Evolutionary conservation across 148 eudicot species (phyloP).

Genomic region (Rhododendron griersonianum): DNA sequence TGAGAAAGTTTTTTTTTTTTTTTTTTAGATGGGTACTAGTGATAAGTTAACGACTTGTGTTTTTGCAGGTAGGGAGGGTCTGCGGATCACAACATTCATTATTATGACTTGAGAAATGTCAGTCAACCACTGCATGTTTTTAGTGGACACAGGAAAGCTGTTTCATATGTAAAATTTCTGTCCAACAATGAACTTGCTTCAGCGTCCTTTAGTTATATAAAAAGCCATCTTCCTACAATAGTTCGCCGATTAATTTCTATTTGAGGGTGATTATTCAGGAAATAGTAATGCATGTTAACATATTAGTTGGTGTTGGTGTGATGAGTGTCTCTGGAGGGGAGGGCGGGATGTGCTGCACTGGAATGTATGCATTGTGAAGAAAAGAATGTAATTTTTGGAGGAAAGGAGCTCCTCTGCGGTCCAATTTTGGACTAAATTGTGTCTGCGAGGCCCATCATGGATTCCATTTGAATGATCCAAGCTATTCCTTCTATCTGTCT

Average conservation of each 20-base stretch:
- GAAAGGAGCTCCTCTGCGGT: background rate
- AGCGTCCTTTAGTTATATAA: constrained; percentile 17
- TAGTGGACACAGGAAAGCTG: constrained; percentile 62
- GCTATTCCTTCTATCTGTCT: background rate
- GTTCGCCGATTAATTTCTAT: background rate
- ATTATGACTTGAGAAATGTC: constrained; percentile 61
- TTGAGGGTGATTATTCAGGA: background rate
- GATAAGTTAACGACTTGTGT: background rate
- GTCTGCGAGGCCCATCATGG: background rate
- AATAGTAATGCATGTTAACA: no score
- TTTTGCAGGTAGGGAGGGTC: constrained; percentile 77
- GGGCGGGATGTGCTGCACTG: background rate
- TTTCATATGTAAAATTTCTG: constrained; percentile 69
- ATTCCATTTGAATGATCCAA: background rate
- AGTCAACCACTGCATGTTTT: constrained; percentile 61
- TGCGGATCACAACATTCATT: constrained; percentile 68
- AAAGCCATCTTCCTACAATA: background rate
- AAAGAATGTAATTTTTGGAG: no score
- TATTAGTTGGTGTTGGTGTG: background rate
- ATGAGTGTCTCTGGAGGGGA: background rate
- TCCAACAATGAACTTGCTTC: constrained; percentile 70
- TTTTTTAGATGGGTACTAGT: background rate
- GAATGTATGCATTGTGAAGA: background rate
- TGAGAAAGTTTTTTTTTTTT: background rate
- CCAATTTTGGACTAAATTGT: background rate